Evolutionary conservation across 2,329 filamentous ascomycete species (phyloP), one percentile per base, ranked within the genome.

Genomic region (Eurotiales sp.): DNA sequence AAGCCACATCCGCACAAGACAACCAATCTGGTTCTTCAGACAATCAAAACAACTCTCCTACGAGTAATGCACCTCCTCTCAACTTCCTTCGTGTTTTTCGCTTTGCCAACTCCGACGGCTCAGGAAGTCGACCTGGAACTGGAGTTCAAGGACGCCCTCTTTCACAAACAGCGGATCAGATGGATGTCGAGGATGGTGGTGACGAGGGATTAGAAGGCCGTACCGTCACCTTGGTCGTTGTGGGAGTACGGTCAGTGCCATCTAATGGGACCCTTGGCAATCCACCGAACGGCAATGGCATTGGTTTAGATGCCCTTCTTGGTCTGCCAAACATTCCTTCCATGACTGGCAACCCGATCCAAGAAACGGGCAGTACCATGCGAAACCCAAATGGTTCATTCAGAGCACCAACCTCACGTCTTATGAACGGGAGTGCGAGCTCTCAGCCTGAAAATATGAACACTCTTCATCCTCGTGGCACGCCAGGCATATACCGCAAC

Each of bases 31-130:
- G 60, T 22, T 36, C 61, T 29, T 71, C 71, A 23, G 67, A 71
- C 40, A 59, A 64, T 29, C 51, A 64, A 27, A 72, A 64, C 46
- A 55, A 62, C 19, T 58, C 70, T 41, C 61, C 64, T 23, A 73
- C 74, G 22, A 72, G 73, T 32, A 72, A 72, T 27, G 68, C 77
- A 8, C 74, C 78, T 10, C 81, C 83, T 3, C 72, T 86, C 53
- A 86, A 86, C 63, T 86, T 86, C 64, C 79, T 86, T 66, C 74
- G 84, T 51, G 85, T 86, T 67, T 87, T 87, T 64, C 74, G 84
- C 42, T 86, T 87, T 65, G 80, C 81, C 43, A 79, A 82, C 49
- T 74, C 77, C 8, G 70, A 73, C 22, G 58, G 64, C 46, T 54
- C 37, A 61, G 59, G 45, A 56, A 62, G 55, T 46, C 61, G 51